These are phyloP conservation scores for Monilinia aucupariae DNA, from an alignment of 2,329 filamentous ascomycete species.

Conservation along the genomic window DNA sequence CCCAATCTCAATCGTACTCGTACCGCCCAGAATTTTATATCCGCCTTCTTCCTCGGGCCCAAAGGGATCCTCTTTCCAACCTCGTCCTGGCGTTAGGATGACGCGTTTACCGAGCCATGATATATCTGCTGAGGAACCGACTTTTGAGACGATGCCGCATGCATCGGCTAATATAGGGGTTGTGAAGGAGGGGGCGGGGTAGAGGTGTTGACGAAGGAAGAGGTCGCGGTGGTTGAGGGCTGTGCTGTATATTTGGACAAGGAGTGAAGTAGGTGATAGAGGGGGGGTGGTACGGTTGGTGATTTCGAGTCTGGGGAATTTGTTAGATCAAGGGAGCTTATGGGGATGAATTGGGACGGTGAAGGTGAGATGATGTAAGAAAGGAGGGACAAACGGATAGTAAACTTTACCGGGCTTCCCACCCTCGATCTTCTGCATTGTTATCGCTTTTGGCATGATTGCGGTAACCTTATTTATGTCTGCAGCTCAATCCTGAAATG, in stretches of 20 bases:
- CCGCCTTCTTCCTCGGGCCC: slow-evolving; percentile 64
- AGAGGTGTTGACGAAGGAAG: slow-evolving; percentile 88
- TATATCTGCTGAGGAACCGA: slow-evolving; percentile 51
- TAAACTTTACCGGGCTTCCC: slow-evolving; percentile 87
- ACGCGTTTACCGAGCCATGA: slow-evolving; percentile 61
- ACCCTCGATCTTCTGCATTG: slow-evolving; percentile 57
- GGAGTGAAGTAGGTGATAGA: slow-evolving; percentile 61
- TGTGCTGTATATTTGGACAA: slow-evolving; percentile 70
- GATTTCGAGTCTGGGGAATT: slow-evolving; percentile 43
- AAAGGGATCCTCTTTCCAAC: slow-evolving; percentile 66
- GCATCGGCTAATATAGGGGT: slow-evolving; percentile 79
- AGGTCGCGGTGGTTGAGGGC: slow-evolving; percentile 93
- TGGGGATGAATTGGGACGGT: slow-evolving; percentile 30
- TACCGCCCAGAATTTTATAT: slow-evolving; percentile 66
- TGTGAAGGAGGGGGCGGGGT: slow-evolving; percentile 77
- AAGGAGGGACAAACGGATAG: slow-evolving; percentile 66
- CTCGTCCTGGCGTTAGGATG: slow-evolving; percentile 69
- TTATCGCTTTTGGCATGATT: slow-evolving; percentile 31
- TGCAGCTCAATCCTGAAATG: not conserved
- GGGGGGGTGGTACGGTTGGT: slow-evolving; percentile 57
- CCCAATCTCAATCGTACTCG: slow-evolving; percentile 58
- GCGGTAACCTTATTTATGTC: not conserved
- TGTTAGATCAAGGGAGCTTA: slow-evolving; percentile 22
- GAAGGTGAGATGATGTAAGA: slow-evolving; percentile 35
- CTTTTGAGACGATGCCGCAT: slow-evolving; percentile 63